These are phyloP conservation scores for Wickerhamomyces ciferrii DNA, from an alignment of 805 yeast species.

Conservation along the genomic window DNA sequence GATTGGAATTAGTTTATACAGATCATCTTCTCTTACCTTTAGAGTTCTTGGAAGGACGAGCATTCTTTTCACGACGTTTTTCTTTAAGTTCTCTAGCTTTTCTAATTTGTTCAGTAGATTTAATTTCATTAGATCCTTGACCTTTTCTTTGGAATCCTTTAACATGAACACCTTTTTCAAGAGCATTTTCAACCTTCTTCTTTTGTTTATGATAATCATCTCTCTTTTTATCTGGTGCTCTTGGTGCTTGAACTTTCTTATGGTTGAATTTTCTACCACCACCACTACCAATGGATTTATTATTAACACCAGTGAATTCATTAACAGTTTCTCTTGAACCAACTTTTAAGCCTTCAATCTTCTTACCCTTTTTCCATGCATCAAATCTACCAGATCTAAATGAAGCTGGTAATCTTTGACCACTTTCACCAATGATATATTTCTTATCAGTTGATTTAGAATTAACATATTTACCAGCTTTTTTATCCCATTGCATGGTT, in stretches of 20 bases:
- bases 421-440: slow-evolving; percentile 91
- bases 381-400: slow-evolving; percentile 89
- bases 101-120: slow-evolving; percentile 69
- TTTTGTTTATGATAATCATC: slow-evolving; percentile 82
- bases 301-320: slow-evolving; percentile 23
- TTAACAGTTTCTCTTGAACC: slow-evolving; percentile 46
- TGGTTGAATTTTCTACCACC: slow-evolving; percentile 64
- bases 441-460: slow-evolving; percentile 76
- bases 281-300: slow-evolving; percentile 22
- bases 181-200: slow-evolving; percentile 75
- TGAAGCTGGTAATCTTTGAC: slow-evolving; percentile 87
- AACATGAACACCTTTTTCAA: slow-evolving; percentile 66
- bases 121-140: slow-evolving; percentile 44
- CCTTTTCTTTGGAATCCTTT: slow-evolving; percentile 48
- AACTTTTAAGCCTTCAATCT: slow-evolving; percentile 43
- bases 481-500: slow-evolving; percentile 86
- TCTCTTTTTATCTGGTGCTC: slow-evolving; percentile 82
- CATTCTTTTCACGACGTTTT: slow-evolving; percentile 77
- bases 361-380: slow-evolving; percentile 79
- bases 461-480: slow-evolving; percentile 85
- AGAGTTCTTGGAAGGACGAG: slow-evolving; percentile 54
- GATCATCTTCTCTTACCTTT: slow-evolving; percentile 18
- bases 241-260: slow-evolving; percentile 73
- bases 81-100: slow-evolving; percentile 68
- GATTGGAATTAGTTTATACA: too few relatives aligned